A percentile compares a stretch with the other conserved stretches of the same genome.
Conservation (phyloP, 179 eudicot species). For the Monotropa hypopitys region DNA sequence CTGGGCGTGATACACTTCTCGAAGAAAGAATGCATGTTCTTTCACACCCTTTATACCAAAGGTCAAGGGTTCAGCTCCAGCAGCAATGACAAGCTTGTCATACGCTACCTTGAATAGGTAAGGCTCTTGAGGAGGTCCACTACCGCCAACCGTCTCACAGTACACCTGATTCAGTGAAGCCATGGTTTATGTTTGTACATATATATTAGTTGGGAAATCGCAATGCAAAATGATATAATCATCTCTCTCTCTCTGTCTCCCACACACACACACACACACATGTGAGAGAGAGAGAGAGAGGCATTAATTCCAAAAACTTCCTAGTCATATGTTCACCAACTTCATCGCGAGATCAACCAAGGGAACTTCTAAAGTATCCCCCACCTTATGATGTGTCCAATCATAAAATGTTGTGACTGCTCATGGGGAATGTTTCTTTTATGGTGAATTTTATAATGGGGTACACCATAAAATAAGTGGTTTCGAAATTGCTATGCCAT, state of each 20-base stretch:
- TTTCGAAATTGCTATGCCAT: no score
- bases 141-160: slow-evolving; percentile 43
- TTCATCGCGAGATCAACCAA: neutral
- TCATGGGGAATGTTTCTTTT: no score
- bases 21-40: slow-evolving; percentile 65
- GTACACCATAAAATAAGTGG: no score
- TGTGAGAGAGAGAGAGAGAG: no score
- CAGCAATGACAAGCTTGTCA: slow-evolving; percentile 76
- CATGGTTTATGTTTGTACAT: neutral
- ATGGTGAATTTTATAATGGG: no score
- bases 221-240: neutral
- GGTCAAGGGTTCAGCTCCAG: slow-evolving; percentile 72
- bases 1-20: slow-evolving; percentile 75
- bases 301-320: neutral
- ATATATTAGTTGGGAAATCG: neutral
- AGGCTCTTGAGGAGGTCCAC: slow-evolving; percentile 30
- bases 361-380: no score
- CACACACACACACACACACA: no score
- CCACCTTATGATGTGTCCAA: no score
- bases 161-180: slow-evolving; percentile 33
- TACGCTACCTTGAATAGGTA: slow-evolving; percentile 63
- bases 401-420: no score
- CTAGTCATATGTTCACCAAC: neutral
- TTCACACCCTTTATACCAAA: slow-evolving; percentile 73
- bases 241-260: neutral